A percentile compares a stretch with the other conserved stretches of the same genome.
phyloP scores from a whole-genome alignment of 1,139 yeast genomes.

The Suzukiozyma palmioleophila region DNA sequence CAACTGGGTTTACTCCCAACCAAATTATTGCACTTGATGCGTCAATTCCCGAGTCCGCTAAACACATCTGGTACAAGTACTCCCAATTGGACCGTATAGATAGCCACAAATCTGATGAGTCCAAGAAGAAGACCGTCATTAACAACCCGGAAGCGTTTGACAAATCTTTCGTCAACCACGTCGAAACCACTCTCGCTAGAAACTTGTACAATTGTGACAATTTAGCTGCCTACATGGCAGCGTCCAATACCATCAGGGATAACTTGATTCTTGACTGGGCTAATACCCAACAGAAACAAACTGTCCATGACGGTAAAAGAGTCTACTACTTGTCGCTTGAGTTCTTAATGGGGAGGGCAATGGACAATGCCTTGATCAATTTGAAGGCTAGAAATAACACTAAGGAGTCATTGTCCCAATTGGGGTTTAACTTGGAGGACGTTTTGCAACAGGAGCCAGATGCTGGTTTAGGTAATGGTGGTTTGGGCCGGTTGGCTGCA shows the following conservation, averaged over 20 bases:
- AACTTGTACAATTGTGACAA: conserved; percentile 89
- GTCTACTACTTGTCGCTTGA: conserved; percentile 85
- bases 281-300: conserved; percentile 86
- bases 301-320: conserved; percentile 79
- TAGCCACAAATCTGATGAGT: conserved; percentile 7
- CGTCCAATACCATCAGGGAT: conserved; percentile 75
- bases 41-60: conserved; percentile 71
- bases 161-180: conserved; percentile 71
- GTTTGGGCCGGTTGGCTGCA: conserved; percentile 91
- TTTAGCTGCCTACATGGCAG: conserved; percentile 89
- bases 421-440: conserved; percentile 88
- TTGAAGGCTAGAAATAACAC: conserved; percentile 52
- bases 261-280: conserved; percentile 85
- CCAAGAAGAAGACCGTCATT: conserved; percentile 8
- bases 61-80: conserved; percentile 73
- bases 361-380: conserved; percentile 91
- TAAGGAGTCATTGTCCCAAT: conserved; percentile 54
- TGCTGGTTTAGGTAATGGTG: conserved; percentile 95
- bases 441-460: conserved; percentile 84
- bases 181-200: conserved; percentile 85
- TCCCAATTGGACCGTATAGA: conserved; percentile 34
- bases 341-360: conserved; percentile 91
- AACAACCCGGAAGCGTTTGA: conserved; percentile 55
- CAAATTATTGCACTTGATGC: conserved; percentile 83
- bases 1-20: conserved; percentile 88